Conservation (phyloP, 129 eudicot genomes). For the Flaveria brownii region DNA sequence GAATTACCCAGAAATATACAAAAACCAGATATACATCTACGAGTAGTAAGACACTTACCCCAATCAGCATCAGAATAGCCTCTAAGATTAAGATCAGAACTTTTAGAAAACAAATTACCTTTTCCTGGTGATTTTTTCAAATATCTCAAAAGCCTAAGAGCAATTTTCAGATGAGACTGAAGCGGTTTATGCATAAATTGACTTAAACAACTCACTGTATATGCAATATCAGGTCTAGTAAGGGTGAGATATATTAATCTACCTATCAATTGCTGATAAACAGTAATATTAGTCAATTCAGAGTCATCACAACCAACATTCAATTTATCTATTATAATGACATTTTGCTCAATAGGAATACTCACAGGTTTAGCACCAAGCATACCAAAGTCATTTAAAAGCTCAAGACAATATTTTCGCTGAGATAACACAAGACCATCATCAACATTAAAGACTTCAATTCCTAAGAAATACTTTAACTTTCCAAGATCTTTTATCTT, state of each 20-base stretch:
- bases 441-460: too few species aligned
- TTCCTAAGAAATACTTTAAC: too few species aligned
- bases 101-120: neutral
- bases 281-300: neutral
- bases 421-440: too few species aligned
- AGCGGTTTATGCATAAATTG: neutral
- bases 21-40: neutral
- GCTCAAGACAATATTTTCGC: too few species aligned
- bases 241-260: neutral
- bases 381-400: too few species aligned
- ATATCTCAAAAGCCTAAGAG: neutral
- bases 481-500: too few species aligned
- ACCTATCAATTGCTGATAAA: neutral
- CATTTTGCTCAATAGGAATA: neutral
- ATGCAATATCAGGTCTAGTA: neutral
- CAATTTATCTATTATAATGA: neutral
- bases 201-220: neutral
- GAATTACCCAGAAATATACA: neutral
- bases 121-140: neutral
- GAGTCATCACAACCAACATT: neutral
- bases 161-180: neutral
- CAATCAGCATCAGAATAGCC: neutral
- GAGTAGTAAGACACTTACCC: neutral
- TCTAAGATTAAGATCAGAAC: neutral
- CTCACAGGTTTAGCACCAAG: too few species aligned